phyloP scores from a whole-genome alignment of 2,329 filamentous ascomycete genomes.

The Scolecobasidium constrictum region DNA sequence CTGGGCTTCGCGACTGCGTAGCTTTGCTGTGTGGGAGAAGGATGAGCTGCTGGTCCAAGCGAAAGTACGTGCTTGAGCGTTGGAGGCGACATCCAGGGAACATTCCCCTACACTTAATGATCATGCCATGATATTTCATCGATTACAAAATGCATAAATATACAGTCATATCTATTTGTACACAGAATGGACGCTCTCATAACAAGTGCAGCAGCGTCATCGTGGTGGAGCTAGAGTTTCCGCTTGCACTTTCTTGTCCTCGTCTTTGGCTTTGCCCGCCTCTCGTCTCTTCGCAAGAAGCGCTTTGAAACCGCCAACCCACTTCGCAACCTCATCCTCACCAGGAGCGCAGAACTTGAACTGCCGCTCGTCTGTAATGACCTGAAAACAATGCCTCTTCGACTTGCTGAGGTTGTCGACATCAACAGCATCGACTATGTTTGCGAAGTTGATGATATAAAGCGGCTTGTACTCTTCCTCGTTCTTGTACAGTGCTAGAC shows the following conservation, averaged over 20 bases:
- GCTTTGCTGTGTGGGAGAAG: neutral
- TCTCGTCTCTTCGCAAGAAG: conserved; percentile 58
- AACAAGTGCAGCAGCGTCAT: no score
- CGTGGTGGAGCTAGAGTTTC: no score
- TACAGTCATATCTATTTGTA: no score
- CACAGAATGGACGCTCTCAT: no score
- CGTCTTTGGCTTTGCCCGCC: neutral
- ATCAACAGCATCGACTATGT: conserved; percentile 82
- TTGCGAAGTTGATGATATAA: conserved; percentile 67
- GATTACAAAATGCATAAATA: no score
- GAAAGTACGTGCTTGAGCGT: neutral
- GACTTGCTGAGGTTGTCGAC: conserved; percentile 78
- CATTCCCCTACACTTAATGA: no score
- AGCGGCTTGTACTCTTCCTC: conserved; percentile 80
- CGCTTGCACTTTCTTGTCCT: neutral
- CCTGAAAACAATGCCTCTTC: conserved; percentile 78
- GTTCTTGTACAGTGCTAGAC: conserved; percentile 85
- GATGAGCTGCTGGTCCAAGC: neutral
- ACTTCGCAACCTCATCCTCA: conserved; percentile 74
- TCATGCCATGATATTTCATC: no score
- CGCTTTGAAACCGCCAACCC: conserved; percentile 86
- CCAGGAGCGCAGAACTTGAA: conserved; percentile 49
- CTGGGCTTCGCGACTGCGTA: neutral
- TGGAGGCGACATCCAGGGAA: no score
- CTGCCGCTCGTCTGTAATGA: conserved; percentile 79